Evolutionary conservation across 1,284 basidiomycete species (phyloP), one percentile per base, ranked within the genome.

Genomic region (Tetrapyrgos nigripes): DNA sequence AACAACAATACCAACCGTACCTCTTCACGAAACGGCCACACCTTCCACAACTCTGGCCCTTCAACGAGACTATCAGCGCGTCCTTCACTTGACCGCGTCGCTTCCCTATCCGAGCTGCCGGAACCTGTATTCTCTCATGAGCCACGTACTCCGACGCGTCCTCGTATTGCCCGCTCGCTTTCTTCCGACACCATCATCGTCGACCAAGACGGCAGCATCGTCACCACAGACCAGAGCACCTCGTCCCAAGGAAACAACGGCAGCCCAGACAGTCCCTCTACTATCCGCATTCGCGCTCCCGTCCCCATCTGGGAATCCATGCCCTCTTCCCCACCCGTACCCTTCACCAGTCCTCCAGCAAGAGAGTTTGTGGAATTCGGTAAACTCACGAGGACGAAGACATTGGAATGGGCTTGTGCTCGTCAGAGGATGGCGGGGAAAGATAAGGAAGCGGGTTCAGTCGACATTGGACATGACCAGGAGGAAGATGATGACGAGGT

Each of bases 361-460:
- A 69, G 76, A 44, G 82, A 82, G 33, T 77, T 82, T 49, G 72
- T 88, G 62, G 84, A 85, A 45, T 87, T 85, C 59, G 78, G 76
- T 52, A 81, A 76, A 63, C 73, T 71, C 54, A 71, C 72, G 55
- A 70, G 76, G 61, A 72, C 78, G 57, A 76, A 80, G 35, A 88
- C 86, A 33, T 79, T 91, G 24, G 89, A 91, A 68, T 91, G 87
- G 85, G 89, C 89, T 3, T 91, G 89, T 69, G 89, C 86, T 0
- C 80, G 83, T 9, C 85, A 86, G 33, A 71, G 71, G 37, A 62
- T 75, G 19, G 72, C 71, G 10, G 74, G 76, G 51, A 77, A 74
- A 62, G 73, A 76, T 0, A 55, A 58, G 6, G 66, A 59, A 13
- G 69, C 65, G 35, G 73, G 72, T n/a, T 69, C n/a, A n/a, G n/a